Conservation (phyloP, 2,329 filamentous ascomycete genomes). For the Cryphonectria naterciae region DNA sequence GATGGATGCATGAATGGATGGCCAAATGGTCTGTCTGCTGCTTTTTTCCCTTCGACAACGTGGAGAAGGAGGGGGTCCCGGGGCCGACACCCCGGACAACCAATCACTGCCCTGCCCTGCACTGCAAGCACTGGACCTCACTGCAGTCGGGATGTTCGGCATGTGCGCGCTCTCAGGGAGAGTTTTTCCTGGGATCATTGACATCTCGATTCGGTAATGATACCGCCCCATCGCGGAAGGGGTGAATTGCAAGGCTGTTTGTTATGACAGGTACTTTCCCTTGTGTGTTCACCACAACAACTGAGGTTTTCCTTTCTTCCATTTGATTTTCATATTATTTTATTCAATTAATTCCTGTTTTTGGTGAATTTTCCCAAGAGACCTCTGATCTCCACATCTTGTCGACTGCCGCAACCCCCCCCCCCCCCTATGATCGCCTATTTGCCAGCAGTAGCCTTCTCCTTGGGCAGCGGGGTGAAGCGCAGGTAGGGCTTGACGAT, state of each 20-base stretch:
- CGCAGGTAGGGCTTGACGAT: constrained; percentile 74
- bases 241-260: background rate
- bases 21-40: background rate
- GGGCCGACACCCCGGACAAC: background rate
- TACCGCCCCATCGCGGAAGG: background rate
- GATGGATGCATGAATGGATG: background rate
- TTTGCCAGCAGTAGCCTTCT: constrained; percentile 44
- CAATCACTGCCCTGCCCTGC: background rate
- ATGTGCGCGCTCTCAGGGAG: background rate
- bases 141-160: background rate
- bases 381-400: background rate
- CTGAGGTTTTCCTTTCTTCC: background rate
- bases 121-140: background rate
- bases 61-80: background rate
- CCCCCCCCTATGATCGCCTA: constrained; percentile 29
- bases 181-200: background rate
- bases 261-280: background rate
- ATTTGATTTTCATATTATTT: background rate
- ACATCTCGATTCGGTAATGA: background rate
- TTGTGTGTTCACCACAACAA: background rate
- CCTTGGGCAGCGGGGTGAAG: constrained; percentile 69
- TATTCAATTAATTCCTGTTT: background rate
- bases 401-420: too few species aligned
- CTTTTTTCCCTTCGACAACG: background rate
- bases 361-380: background rate